Conservation (phyloP, 2,329 filamentous ascomycete species). For the Cordyceps tenuipes region DNA sequence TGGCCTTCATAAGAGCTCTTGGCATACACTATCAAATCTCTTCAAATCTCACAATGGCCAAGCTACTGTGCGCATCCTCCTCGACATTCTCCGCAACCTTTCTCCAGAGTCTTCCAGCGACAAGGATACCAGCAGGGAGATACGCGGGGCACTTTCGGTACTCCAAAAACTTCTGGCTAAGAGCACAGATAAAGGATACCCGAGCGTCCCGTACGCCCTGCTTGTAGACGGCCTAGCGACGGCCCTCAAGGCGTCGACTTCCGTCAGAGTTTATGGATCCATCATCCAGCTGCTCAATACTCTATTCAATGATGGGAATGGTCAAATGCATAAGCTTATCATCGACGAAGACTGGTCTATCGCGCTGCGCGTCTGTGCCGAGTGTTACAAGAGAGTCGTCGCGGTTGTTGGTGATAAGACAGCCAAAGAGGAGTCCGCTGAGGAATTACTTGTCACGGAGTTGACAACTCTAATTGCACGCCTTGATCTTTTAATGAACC, state of each 20-base stretch:
- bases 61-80: conserved; percentile 55
- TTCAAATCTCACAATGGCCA: conserved; percentile 68
- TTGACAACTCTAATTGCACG: conserved; percentile 37
- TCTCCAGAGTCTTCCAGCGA: conserved; percentile 36
- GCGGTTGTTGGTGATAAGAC: conserved; percentile 16
- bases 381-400: conserved; percentile 36
- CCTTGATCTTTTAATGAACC: conserved; percentile 38
- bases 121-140: conserved; percentile 45
- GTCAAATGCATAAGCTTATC: conserved; percentile 46
- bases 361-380: conserved; percentile 50
- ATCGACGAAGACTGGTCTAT: conserved; percentile 59
- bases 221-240: conserved; percentile 50
- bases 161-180: conserved; percentile 56
- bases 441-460: conserved; percentile 34
- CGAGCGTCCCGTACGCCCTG: conserved; percentile 48
- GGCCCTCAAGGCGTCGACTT: conserved; percentile 36
- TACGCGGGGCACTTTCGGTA: conserved; percentile 55
- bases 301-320: conserved; percentile 44
- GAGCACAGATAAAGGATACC: conserved; percentile 50
- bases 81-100: conserved; percentile 51
- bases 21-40: conserved; percentile 62
- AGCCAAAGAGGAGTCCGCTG: conserved; percentile 22
- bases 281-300: conserved; percentile 46
- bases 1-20: conserved; percentile 53
- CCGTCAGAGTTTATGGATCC: conserved; percentile 37